Evolutionary conservation across 352 stramenopile genomes (phyloP).

Genomic region (Phytophthora macrochlamydospora): DNA sequence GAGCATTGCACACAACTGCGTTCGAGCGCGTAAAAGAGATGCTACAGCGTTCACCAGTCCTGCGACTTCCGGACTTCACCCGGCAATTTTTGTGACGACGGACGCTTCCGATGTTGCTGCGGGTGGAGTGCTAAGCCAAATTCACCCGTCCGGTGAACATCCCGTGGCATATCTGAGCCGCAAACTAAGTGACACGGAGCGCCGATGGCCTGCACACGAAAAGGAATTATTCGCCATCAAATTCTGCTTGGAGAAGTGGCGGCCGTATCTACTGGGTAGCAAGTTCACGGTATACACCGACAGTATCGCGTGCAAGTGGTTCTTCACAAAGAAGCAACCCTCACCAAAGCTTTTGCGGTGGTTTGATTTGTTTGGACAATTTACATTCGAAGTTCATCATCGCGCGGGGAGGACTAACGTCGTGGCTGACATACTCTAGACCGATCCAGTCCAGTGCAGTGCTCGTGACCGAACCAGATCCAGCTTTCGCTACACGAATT

Average conservation of each 20-base stretch:
- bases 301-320: constrained; percentile 8
- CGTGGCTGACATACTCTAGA: background rate
- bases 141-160: background rate
- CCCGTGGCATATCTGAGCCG: background rate
- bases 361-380: constrained; percentile 5
- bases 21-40: constrained; percentile 3
- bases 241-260: constrained; percentile 14
- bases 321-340: constrained; percentile 7
- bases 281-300: constrained; percentile 10
- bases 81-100: constrained; percentile 7
- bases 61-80: background rate
- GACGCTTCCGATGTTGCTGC: constrained; percentile 6
- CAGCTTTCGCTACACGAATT: background rate
- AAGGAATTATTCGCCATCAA: constrained; percentile 12
- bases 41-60: constrained; percentile 6
- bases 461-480: background rate
- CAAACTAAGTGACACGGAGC: constrained; percentile 10
- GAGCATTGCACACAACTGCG: background rate
- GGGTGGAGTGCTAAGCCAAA: constrained; percentile 5
- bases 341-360: constrained; percentile 9
- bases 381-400: constrained; percentile 1
- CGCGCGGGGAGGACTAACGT: background rate
- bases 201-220: constrained; percentile 2
- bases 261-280: constrained; percentile 1
- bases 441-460: background rate